Conservation (phyloP, 2,329 filamentous ascomycete genomes). For the Colletotrichum sp. region DNA sequence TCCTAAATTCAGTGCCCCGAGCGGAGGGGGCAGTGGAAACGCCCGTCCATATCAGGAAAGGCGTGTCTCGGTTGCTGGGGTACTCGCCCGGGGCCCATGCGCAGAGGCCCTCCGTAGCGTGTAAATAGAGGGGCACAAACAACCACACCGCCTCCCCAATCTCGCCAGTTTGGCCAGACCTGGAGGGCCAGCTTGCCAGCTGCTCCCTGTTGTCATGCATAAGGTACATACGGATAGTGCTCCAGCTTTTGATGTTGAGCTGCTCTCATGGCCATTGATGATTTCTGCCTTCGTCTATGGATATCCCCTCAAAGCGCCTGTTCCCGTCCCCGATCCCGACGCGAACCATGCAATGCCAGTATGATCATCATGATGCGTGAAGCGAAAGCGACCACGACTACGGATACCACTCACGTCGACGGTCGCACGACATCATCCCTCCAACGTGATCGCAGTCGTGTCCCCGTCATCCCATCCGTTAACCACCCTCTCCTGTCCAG, state of each 20-base stretch:
- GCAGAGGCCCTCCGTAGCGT: neutral
- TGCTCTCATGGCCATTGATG: neutral
- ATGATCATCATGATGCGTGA: neutral
- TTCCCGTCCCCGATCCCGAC: neutral
- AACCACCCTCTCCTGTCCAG: neutral
- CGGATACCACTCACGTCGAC: neutral
- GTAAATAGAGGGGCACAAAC: neutral
- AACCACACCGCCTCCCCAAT: neutral
- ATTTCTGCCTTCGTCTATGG: neutral
- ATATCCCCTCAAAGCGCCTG: neutral
- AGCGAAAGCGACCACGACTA: neutral
- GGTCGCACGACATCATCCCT: neutral
- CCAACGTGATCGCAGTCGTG: neutral
- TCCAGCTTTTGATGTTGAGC: too few species aligned
- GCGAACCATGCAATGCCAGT: neutral
- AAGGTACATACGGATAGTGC: too few species aligned
- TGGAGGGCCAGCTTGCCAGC: too few species aligned
- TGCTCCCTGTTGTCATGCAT: neutral
- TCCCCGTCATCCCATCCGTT: neutral
- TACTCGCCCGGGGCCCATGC: neutral
- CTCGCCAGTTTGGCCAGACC: neutral
- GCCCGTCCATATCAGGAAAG: neutral
- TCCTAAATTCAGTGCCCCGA: neutral
- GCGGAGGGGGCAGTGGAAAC: neutral
- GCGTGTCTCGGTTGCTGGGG: neutral